These are phyloP conservation scores for Mycena floridula DNA, from an alignment of 768 basidiomycete species.

Conservation along the genomic window DNA sequence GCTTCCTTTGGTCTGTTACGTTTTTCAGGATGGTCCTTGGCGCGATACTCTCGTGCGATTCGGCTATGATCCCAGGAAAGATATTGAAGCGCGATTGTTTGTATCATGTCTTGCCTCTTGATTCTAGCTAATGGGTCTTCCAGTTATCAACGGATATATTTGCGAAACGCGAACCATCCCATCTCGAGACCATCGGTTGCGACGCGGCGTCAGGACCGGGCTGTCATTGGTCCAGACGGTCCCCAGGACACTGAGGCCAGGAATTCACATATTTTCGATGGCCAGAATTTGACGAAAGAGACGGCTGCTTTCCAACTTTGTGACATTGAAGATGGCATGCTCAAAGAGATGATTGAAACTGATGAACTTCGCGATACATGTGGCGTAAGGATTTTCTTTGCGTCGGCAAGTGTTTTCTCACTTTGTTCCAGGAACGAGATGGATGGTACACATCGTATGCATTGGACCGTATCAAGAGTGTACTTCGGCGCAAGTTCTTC, in stretches of 20 bases:
- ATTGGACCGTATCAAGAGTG: conserved; percentile 77
- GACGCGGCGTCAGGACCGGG: conserved; percentile 55
- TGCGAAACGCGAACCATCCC: conserved; percentile 82
- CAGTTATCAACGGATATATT: conserved; percentile 90
- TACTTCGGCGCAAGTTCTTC: conserved; percentile 84
- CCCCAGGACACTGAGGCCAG: conserved; percentile 32
- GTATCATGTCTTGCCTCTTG: conserved; percentile 20
- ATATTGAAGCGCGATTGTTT: conserved; percentile 70
- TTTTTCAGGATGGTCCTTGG: conserved; percentile 93
- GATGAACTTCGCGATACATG: conserved; percentile 65
- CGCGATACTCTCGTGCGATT: conserved; percentile 83
- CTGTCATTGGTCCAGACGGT: conserved; percentile 18
- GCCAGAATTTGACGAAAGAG: conserved; percentile 69
- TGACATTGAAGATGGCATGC: conserved; percentile 84
- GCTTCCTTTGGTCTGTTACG: conserved; percentile 77
- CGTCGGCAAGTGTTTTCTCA: neutral
- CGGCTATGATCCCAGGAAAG: conserved; percentile 83
- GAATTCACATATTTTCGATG: conserved; percentile 86
- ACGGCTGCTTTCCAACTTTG: conserved; percentile 92
- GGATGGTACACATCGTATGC: conserved; percentile 83
- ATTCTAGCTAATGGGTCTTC: neutral
- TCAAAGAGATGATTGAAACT: conserved; percentile 73
- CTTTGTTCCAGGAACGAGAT: conserved; percentile 56
- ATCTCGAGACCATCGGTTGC: conserved; percentile 74
- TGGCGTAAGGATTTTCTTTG: conserved; percentile 49